Conservation (phyloP, 2,329 filamentous ascomycete genomes). For the Epichloe gansuensis region DNA sequence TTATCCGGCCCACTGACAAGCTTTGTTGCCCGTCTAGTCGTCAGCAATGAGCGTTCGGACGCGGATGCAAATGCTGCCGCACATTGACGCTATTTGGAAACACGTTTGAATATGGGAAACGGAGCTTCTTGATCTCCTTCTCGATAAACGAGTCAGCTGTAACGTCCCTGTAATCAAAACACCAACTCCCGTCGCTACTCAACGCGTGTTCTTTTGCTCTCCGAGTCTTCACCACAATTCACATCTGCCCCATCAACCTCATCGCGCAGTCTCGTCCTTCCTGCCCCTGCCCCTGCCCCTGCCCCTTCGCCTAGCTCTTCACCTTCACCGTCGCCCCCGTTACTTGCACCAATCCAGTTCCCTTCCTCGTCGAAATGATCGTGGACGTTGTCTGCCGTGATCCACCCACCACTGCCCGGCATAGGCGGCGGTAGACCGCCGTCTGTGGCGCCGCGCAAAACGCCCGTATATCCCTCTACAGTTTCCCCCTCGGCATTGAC, state of each 20-base stretch:
- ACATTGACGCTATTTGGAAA: no score
- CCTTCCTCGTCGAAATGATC: constrained; percentile 74
- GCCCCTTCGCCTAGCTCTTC: constrained; percentile 51
- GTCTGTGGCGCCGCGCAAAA: constrained; percentile 33
- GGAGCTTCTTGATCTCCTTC: no score
- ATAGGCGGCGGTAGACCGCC: constrained; percentile 52
- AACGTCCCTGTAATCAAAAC: no score
- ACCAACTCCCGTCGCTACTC: constrained; percentile 19
- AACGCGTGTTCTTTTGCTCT: constrained; percentile 36
- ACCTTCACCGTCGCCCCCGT: constrained; percentile 23
- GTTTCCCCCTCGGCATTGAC: constrained; percentile 35
- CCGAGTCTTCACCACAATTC: constrained; percentile 30
- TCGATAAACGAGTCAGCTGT: no score
- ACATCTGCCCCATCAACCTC: constrained; percentile 38
- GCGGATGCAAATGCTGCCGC: no score
- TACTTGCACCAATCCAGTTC: constrained; percentile 53
- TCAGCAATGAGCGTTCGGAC: no score
- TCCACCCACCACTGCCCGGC: constrained; percentile 68
- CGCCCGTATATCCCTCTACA: constrained; percentile 45
- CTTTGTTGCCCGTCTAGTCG: no score
- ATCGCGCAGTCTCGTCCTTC: constrained; percentile 36
- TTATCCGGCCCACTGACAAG: no score
- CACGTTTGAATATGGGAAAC: no score
- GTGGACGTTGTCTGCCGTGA: constrained; percentile 83
- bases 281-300: constrained; percentile 48